Conservation (phyloP, 495 filamentous ascomycete species). For the Daldinia decipiens region DNA sequence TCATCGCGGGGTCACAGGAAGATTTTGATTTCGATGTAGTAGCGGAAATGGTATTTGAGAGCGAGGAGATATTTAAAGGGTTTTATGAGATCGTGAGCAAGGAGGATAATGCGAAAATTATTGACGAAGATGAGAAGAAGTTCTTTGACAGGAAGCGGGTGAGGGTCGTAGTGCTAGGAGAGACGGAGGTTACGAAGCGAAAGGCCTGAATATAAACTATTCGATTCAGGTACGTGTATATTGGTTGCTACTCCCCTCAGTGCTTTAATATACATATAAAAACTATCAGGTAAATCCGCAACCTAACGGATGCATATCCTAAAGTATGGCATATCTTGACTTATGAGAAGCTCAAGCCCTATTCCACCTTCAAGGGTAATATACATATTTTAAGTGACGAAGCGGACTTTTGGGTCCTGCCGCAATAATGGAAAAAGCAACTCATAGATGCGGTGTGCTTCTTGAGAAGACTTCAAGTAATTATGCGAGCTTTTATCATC, state of each 20-base stretch:
- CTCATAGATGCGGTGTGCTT: too few relatives aligned
- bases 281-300: not conserved
- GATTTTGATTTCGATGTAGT: conserved; percentile 25
- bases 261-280: not conserved
- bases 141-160: conserved; percentile 9
- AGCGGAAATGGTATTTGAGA: conserved; percentile 21
- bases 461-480: too few relatives aligned
- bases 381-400: not conserved
- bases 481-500: too few relatives aligned
- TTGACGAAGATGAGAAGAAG: conserved; percentile 8
- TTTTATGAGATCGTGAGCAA: not conserved
- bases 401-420: not conserved
- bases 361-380: not conserved
- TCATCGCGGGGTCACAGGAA: conserved; percentile 9
- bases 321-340: not conserved
- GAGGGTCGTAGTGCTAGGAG: conserved; percentile 13
- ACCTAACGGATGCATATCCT: not conserved
- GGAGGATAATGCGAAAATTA: conserved; percentile 1
- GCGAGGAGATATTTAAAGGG: not conserved
- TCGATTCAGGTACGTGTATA: not conserved
- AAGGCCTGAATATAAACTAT: not conserved
- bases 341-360: not conserved
- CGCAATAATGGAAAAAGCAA: too few relatives aligned
- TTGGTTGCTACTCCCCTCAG: not conserved
- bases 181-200: conserved; percentile 10